A percentile compares a stretch with the other conserved stretches of the same genome.
Evolutionary conservation across 352 stramenopile genomes (phyloP).

Genomic region (Globisporangium uncinulatum): DNA sequence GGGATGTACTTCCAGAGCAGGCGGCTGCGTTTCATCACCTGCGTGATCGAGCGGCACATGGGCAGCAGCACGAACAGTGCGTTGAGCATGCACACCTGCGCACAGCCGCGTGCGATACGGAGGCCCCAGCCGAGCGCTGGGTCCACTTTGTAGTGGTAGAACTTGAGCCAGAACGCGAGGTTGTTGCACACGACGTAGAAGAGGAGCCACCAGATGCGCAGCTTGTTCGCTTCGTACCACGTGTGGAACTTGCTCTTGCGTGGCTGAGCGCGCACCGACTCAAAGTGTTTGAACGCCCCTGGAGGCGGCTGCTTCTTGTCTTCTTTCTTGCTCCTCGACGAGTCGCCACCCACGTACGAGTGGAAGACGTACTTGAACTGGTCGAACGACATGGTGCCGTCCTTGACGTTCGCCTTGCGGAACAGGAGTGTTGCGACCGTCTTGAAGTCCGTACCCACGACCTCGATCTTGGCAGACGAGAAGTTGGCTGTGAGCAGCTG

Average conservation of each 20-base stretch:
- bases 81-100: slow-evolving; percentile 77
- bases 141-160: slow-evolving; percentile 63
- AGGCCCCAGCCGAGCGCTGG: slow-evolving; percentile 70
- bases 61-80: slow-evolving; percentile 67
- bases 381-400: slow-evolving; percentile 60
- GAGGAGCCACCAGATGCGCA: slow-evolving; percentile 77
- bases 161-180: slow-evolving; percentile 70
- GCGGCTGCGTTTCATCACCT: slow-evolving; percentile 60
- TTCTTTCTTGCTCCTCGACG: slow-evolving; percentile 42
- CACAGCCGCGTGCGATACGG: slow-evolving; percentile 60
- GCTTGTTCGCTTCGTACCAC: slow-evolving; percentile 65
- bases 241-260: slow-evolving; percentile 52
- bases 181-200: slow-evolving; percentile 69
- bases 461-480: slow-evolving; percentile 57
- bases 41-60: slow-evolving; percentile 74
- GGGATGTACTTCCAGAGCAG: slow-evolving; percentile 71
- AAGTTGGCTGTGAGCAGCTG: slow-evolving; percentile 72
- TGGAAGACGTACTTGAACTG: slow-evolving; percentile 73
- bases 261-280: slow-evolving; percentile 22
- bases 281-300: not conserved
- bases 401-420: slow-evolving; percentile 45
- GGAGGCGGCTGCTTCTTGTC: not conserved
- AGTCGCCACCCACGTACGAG: slow-evolving; percentile 47
- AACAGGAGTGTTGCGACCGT: slow-evolving; percentile 68
- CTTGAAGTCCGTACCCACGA: slow-evolving; percentile 66